Base-by-base conservation (phyloP, 441 rosid genomes). In the Corymbia calophylla region DNA sequence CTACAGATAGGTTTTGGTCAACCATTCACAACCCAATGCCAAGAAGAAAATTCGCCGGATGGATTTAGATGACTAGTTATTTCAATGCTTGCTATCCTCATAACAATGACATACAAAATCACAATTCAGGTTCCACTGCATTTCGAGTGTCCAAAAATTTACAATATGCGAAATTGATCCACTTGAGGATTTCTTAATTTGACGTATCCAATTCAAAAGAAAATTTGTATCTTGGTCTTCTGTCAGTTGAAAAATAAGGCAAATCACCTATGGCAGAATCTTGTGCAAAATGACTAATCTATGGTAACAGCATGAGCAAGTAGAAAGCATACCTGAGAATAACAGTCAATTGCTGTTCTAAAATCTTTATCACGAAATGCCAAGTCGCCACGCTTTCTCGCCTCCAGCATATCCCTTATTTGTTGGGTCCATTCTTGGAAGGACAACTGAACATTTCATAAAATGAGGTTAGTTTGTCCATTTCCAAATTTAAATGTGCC, bases 381-480 rank as follows among this genome's bases (percentile, higher is more conserved):
- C 90, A 94, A 92, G 89, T 97, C 99, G 47, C 99, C 99, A 29
- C 94, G 94, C 95, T 97, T 96, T 90, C 98, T 93, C 39, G 99
- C 98, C 88, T 97, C 99, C 92, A 97, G 91, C 96, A 94, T 96
- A 89, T 97, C 99, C 90, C 97, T 96, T 94, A 96, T 97, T 91
- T 95, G 97, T 90, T 97, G 98, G 23, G 98, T 96, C 99, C 99
- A 97, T 94, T 97, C 99, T 97, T 97, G 99, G 91, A 97, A 97
- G 88, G 98, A 97, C 91, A 96, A 91, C 98, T 97, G 91, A 80
- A 91, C 54, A 90, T 86, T 89, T 88, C 68, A 25, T 39, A 47
- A 39, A 77, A 77, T 77, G 47, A 86, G 10, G 66, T 54, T 39
- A 60, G 68, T 60, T 16, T 8, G 49, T 13, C 60, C 31, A 23